Percentiles rank a stretch among this genome's conserved stretches.
Evolutionary conservation across 108 stramenopile genomes (phyloP).

Genomic region (Skeletonema grethae): DNA sequence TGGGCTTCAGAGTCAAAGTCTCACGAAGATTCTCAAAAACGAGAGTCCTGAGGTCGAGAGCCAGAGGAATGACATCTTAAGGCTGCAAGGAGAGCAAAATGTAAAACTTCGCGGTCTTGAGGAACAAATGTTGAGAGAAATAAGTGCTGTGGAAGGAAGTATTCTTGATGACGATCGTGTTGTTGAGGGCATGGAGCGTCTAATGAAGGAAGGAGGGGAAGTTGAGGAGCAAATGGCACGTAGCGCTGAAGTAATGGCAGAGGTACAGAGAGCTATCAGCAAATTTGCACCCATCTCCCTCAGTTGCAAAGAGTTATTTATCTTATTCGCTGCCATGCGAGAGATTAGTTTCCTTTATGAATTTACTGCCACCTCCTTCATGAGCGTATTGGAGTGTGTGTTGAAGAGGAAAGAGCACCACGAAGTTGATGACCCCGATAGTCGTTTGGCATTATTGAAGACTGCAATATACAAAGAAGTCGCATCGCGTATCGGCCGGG

Average conservation of each 20-base stretch:
- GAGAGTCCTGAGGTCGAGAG: slow-evolving; percentile 96
- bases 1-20: slow-evolving; percentile 89
- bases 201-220: slow-evolving; percentile 95
- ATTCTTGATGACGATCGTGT: slow-evolving; percentile 97
- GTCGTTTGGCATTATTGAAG: slow-evolving; percentile 68
- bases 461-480: slow-evolving; percentile 76
- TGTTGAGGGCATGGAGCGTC: slow-evolving; percentile 92
- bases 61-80: slow-evolving; percentile 79
- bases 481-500: slow-evolving; percentile 85
- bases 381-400: slow-evolving; percentile 80
- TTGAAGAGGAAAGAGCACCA: slow-evolving; percentile 39
- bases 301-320: slow-evolving; percentile 75
- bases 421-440: slow-evolving; percentile 32
- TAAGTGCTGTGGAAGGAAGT: slow-evolving; percentile 93
- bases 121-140: slow-evolving; percentile 92
- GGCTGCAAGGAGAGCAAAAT: slow-evolving; percentile 94
- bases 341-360: slow-evolving; percentile 84
- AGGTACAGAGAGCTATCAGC: slow-evolving; percentile 82
- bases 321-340: slow-evolving; percentile 67
- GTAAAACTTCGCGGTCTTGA: slow-evolving; percentile 95
- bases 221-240: slow-evolving; percentile 92
- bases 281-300: slow-evolving; percentile 88
- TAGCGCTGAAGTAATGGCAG: slow-evolving; percentile 88
- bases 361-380: slow-evolving; percentile 84
- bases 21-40: slow-evolving; percentile 80